Conservation (phyloP, 768 basidiomycete genomes). For the Serendipita sp. region DNA sequence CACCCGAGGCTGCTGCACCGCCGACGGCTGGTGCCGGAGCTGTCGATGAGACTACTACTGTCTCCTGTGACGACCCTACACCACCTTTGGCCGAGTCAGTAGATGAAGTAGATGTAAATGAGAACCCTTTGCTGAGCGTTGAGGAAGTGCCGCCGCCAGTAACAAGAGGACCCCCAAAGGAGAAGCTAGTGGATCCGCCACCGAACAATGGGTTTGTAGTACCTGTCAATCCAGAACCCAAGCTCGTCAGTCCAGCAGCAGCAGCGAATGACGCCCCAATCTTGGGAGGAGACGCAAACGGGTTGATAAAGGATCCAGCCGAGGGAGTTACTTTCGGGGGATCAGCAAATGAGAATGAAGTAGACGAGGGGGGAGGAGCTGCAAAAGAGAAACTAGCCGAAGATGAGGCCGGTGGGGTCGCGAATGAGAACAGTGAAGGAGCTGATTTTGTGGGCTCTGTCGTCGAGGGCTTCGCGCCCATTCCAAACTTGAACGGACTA, state of each 20-base stretch:
- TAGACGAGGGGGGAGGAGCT: not conserved
- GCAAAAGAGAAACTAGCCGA: not conserved
- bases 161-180: not conserved
- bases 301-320: not conserved
- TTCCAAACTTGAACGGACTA: conserved; percentile 2
- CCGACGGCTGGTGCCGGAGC: not conserved
- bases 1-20: not conserved
- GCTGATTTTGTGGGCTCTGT: not conserved
- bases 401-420: not conserved
- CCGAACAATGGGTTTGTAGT: no score
- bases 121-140: not conserved
- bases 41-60: not conserved
- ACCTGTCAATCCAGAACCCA: not conserved
- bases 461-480: not conserved
- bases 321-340: not conserved
- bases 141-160: not conserved
- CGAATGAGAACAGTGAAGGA: not conserved
- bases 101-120: not conserved
- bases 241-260: not conserved
- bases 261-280: not conserved
- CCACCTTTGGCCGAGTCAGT: not conserved
- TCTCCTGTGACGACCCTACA: not conserved
- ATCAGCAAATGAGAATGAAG: not conserved
- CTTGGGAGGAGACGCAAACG: conserved; percentile 1
- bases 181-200: not conserved